These are phyloP conservation scores for Rhodofomes roseus DNA, from an alignment of 1,284 basidiomycete genomes.

Conservation along the genomic window DNA sequence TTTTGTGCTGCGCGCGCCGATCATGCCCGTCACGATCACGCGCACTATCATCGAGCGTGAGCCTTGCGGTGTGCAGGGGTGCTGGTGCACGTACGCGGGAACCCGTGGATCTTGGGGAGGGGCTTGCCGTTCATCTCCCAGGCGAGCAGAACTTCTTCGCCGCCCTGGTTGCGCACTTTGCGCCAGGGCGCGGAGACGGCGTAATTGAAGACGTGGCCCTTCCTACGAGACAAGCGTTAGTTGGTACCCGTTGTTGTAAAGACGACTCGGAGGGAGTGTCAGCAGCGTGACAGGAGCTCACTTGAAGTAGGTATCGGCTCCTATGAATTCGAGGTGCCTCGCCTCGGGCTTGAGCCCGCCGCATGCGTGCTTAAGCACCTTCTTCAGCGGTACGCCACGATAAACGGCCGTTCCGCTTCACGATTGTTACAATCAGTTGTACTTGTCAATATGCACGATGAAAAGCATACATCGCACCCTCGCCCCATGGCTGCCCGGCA, in stretches of 20 bases:
- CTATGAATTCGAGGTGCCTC: constrained; percentile 52
- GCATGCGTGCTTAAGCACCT: constrained; percentile 49
- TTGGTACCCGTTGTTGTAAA: not conserved
- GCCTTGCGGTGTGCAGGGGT: not conserved
- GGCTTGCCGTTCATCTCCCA: constrained; percentile 59
- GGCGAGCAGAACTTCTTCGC: constrained; percentile 52
- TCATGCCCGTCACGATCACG: constrained; percentile 52
- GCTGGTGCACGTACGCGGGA: constrained; percentile 26
- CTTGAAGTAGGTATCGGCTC: constrained; percentile 60
- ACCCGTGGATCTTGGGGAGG: constrained; percentile 53
- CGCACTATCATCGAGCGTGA: constrained; percentile 28
- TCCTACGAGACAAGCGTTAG: constrained; percentile 27
- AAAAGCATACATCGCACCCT: constrained; percentile 46
- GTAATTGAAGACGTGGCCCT: constrained; percentile 48
- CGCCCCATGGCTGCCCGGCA: constrained; percentile 41
- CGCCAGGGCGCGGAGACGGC: constrained; percentile 52
- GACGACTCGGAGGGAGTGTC: not conserved
- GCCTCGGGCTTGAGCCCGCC: constrained; percentile 47
- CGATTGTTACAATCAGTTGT: too few relatives aligned
- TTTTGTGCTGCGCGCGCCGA: constrained; percentile 54
- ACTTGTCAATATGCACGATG: not conserved
- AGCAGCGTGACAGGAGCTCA: constrained; percentile 16
- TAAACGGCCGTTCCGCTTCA: constrained; percentile 31
- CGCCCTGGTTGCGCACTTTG: constrained; percentile 40
- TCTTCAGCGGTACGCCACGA: constrained; percentile 50